Evolutionary conservation across 257 asterid genomes (phyloP), one percentile per base, ranked within the genome.

Genomic region (Avicennia marina): DNA sequence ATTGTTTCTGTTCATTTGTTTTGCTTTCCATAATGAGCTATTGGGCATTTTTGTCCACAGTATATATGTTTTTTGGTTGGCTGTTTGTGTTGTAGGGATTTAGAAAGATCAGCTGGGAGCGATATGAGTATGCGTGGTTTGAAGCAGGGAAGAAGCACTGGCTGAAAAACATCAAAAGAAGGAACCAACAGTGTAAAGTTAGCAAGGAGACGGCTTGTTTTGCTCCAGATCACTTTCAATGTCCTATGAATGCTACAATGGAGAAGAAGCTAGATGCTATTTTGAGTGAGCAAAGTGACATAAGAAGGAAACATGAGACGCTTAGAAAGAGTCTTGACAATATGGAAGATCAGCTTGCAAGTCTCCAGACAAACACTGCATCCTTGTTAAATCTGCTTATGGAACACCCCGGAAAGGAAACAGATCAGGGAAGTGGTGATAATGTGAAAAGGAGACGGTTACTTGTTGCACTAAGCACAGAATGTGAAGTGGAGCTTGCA

Each of bases 1-100:
- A n/a, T n/a, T n/a, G n/a, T n/a, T n/a, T n/a, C n/a, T n/a, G n/a
- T n/a, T n/a, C n/a, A n/a, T n/a, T n/a, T n/a, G n/a, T n/a, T n/a
- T n/a, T n/a, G n/a, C n/a, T n/a, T n/a, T n/a, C n/a, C n/a, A n/a
- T n/a, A n/a, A n/a, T n/a, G n/a, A n/a, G n/a, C n/a, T n/a, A n/a
- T n/a, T n/a, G n/a, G n/a, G n/a, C n/a, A n/a, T n/a, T n/a, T n/a
- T n/a, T n/a, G n/a, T n/a, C n/a, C n/a, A n/a, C n/a, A n/a, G n/a
- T n/a, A n/a, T n/a, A n/a, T n/a, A n/a, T n/a, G n/a, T n/a, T n/a
- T n/a, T n/a, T n/a, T n/a, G n/a, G n/a, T n/a, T n/a, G n/a, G n/a
- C n/a, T n/a, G n/a, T n/a, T n/a, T n/a, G n/a, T 38, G 11, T 42
- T 24, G 24, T 12, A 75, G 87, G 83, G 84, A 32, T 81, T 77